Percentiles rank a stretch among this genome's conserved stretches.
Conservation (phyloP, 2,329 filamentous ascomycete species). For the Chaetothyriales sp. region DNA sequence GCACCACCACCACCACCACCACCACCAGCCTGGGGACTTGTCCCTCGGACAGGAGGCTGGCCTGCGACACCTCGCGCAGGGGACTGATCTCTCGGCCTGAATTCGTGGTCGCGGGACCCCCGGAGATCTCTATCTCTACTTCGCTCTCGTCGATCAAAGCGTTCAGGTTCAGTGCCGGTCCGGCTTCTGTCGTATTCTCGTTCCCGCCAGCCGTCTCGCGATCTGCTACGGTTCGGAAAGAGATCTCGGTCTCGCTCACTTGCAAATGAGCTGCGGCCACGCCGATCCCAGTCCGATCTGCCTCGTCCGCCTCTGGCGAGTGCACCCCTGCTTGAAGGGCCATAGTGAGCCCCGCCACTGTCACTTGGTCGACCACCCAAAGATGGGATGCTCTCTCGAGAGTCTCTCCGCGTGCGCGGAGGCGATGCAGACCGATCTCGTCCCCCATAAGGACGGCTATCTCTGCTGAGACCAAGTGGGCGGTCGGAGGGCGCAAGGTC, state of each 20-base stretch:
- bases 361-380: slow-evolving; percentile 26
- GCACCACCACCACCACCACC: slow-evolving; percentile 5
- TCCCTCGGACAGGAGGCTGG: slow-evolving; percentile 3
- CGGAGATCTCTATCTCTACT: slow-evolving; percentile 22
- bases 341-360: slow-evolving; percentile 23
- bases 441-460: slow-evolving; percentile 31
- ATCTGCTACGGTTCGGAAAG: slow-evolving; percentile 32
- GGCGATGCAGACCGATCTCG: slow-evolving; percentile 34
- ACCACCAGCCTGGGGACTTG: slow-evolving; percentile 6
- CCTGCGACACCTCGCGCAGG: slow-evolving; percentile 18
- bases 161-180: slow-evolving; percentile 23
- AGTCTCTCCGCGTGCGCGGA: slow-evolving; percentile 30
- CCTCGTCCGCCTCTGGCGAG: slow-evolving; percentile 28
- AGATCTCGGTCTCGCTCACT: slow-evolving; percentile 32
- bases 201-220: slow-evolving; percentile 31
- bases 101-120: slow-evolving; percentile 20
- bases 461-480: slow-evolving; percentile 19
- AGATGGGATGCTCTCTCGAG: slow-evolving; percentile 30
- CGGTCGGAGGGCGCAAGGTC: slow-evolving; percentile 32
- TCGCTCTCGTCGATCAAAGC: slow-evolving; percentile 22
- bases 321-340: slow-evolving; percentile 25
- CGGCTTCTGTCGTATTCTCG: slow-evolving; percentile 28
- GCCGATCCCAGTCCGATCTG: slow-evolving; percentile 23
- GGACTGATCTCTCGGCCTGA: slow-evolving; percentile 28
- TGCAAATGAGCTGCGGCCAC: slow-evolving; percentile 27